phyloP scores from a whole-genome alignment of 257 asterid genomes.

The Rhazya stricta region DNA sequence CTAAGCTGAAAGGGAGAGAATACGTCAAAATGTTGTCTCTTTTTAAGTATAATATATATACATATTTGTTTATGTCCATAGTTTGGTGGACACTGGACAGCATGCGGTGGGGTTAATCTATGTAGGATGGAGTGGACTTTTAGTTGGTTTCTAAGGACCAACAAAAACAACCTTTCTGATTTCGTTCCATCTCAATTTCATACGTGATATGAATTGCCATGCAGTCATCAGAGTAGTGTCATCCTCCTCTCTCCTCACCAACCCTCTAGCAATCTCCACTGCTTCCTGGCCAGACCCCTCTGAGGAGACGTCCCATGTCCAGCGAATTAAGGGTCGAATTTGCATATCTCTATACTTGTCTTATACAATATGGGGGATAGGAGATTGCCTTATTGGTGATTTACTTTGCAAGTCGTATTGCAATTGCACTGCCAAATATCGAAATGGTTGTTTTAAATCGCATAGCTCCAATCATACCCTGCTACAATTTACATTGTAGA shows the following conservation, averaged over 20 bases:
- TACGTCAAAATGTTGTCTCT: background rate
- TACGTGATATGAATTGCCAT: background rate
- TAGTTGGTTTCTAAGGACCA: conserved; percentile 2
- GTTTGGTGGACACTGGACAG: conserved; percentile 15
- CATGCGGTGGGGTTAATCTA: background rate
- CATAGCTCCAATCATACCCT: background rate
- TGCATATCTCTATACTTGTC: too few species aligned
- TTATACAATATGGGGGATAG: too few species aligned
- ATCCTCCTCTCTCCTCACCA: background rate
- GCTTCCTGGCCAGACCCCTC: too few species aligned
- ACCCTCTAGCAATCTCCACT: background rate
- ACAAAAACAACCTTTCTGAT: background rate
- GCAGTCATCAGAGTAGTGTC: background rate
- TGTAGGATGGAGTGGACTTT: conserved; percentile 5
- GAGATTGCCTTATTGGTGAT: background rate
- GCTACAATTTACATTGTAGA: too few species aligned
- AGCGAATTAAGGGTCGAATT: background rate
- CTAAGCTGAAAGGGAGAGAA: background rate
- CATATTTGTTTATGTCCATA: background rate
- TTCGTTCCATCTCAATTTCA: background rate
- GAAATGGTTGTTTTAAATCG: background rate
- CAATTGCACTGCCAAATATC: background rate
- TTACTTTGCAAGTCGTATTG: background rate
- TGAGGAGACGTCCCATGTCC: background rate
- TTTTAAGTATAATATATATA: background rate